A percentile compares a stretch with the other conserved stretches of the same genome.
Conservation (phyloP, 2,329 filamentous ascomycete genomes). For the Colletotrichum scovillei region DNA sequence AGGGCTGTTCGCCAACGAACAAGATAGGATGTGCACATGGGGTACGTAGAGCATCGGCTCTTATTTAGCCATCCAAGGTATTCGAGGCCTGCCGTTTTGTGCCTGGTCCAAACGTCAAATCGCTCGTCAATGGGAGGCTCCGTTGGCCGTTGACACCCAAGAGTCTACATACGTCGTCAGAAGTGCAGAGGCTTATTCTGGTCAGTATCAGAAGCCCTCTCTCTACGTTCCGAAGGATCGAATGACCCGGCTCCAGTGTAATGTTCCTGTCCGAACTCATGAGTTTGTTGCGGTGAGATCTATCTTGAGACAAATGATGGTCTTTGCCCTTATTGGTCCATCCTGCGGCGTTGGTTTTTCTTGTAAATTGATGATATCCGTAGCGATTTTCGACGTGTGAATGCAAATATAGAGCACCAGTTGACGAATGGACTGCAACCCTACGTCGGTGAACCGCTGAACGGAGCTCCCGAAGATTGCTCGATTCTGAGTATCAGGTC, state of each 20-base stretch:
- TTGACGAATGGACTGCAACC: constrained; percentile 8
- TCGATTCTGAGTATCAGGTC: constrained; percentile 7
- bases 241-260: not conserved
- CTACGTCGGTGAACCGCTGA: not conserved
- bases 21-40: constrained; percentile 30
- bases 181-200: not conserved
- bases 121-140: not conserved
- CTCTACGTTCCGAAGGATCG: not conserved
- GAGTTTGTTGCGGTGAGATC: not conserved
- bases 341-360: not conserved
- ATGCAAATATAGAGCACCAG: not conserved
- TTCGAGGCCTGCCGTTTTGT: not conserved
- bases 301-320: not conserved
- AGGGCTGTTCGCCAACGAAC: constrained; percentile 18
- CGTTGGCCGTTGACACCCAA: not conserved
- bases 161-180: not conserved
- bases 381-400: not conserved
- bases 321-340: not conserved
- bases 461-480: constrained; percentile 18
- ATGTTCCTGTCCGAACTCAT: not conserved
- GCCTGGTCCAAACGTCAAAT: not conserved
- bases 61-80: constrained; percentile 10
- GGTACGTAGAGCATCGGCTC: constrained; percentile 6
- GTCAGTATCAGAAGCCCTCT: not conserved
- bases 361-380: not conserved